These are phyloP conservation scores for maize (Zea mays) DNA, from an alignment of 176 grass and related monocot species.

Conservation along the genomic window Zm-B73-REFERENCE-NAM-5.0 NC_050101.1:152828501-152829000, in stretches of 20 bases:
- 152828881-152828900: not conserved
- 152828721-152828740: constrained; percentile 75
- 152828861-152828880: constrained; percentile 5
- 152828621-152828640: not conserved
- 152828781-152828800: constrained; percentile 57
- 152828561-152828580: constrained; percentile 50
- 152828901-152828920: not conserved
- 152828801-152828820: constrained; percentile 21
- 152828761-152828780: constrained; percentile 71
- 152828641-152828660: not conserved
- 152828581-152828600: constrained; percentile 41
- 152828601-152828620: not conserved
- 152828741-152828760: constrained; percentile 87
- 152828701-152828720: constrained; percentile 23
- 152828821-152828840: not conserved
- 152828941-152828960: too few relatives aligned
- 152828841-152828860: not conserved
- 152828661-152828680: not conserved
- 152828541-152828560: constrained; percentile 65
- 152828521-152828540: constrained; percentile 66
- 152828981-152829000: too few relatives aligned
- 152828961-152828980: too few relatives aligned
- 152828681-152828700: constrained; percentile 13
- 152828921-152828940: constrained; percentile 4
- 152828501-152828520: constrained; percentile 61